Conservation (phyloP, 371 early-diverging fungal genomes). For the Lichtheimia ornata region DNA sequence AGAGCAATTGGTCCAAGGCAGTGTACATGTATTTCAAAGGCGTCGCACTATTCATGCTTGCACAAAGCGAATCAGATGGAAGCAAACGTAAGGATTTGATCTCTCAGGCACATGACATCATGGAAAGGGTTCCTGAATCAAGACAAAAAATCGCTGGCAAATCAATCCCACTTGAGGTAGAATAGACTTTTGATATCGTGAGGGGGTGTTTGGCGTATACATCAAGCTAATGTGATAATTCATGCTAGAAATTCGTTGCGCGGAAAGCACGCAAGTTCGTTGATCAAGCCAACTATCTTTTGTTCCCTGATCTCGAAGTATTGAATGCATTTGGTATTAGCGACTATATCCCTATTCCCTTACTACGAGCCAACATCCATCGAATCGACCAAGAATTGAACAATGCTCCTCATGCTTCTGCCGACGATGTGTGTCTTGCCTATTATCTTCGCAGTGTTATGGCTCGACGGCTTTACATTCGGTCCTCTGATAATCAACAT, state of each 20-base stretch:
- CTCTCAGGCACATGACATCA: constrained; percentile 29
- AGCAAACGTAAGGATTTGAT: constrained; percentile 9
- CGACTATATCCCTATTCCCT: constrained; percentile 48
- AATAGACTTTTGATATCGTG: too few species aligned
- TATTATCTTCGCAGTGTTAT: constrained; percentile 56
- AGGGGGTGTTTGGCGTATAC: too few species aligned
- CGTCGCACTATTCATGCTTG: constrained; percentile 41
- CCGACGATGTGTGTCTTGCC: constrained; percentile 68
- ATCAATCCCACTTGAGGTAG: constrained; percentile 66
- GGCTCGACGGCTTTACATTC: constrained; percentile 28
- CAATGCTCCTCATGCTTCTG: constrained; percentile 7
- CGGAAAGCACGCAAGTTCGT: constrained; percentile 69
- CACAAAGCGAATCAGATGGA: constrained; percentile 5
- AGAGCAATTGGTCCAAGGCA: constrained; percentile 74
- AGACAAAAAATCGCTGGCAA: constrained; percentile 73
- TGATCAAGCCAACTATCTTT: constrained; percentile 51
- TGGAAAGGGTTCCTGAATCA: constrained; percentile 53
- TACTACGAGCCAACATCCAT: constrained; percentile 36
- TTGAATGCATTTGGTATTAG: constrained; percentile 60
- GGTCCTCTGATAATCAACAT: not conserved
- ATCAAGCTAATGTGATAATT: too few species aligned
- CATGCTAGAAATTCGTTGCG: constrained; percentile 60
- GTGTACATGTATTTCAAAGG: constrained; percentile 67
- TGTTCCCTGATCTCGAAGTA: constrained; percentile 69
- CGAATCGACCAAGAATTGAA: constrained; percentile 44